These are phyloP conservation scores for Floccularia luteovirens DNA, from an alignment of 768 basidiomycete species.

Conservation along the genomic window DNA sequence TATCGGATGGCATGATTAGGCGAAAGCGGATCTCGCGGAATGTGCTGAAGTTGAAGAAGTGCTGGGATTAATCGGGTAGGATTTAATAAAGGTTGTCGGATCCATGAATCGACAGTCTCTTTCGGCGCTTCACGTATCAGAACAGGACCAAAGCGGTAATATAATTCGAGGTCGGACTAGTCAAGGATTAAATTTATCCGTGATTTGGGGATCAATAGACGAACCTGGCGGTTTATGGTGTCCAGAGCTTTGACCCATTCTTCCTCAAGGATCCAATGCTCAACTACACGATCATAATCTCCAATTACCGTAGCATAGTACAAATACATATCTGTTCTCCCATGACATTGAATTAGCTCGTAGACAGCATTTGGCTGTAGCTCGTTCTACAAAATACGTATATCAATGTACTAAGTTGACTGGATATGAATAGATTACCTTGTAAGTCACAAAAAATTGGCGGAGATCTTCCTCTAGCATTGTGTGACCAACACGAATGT, in stretches of 20 bases:
- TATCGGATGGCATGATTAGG: constrained; percentile 88
- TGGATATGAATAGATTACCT: constrained; percentile 38
- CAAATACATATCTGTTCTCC: constrained; percentile 86
- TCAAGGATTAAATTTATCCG: constrained; percentile 6
- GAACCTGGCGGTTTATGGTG: constrained; percentile 82
- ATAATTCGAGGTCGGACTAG: constrained; percentile 79
- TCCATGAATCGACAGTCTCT: constrained; percentile 89
- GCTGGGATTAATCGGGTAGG: constrained; percentile 86
- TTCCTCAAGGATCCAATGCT: constrained; percentile 90
- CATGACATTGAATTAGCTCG: constrained; percentile 90
- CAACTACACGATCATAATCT: constrained; percentile 79
- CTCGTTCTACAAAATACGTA: constrained; percentile 52
- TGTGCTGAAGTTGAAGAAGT: constrained; percentile 72
- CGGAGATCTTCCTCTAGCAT: constrained; percentile 90
- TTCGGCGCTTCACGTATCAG: constrained; percentile 83
- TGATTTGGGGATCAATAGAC: constrained; percentile 6
- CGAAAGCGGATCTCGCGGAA: constrained; percentile 61
- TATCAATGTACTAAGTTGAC: not conserved
- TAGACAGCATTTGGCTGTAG: constrained; percentile 82
- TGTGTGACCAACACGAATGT: constrained; percentile 67
- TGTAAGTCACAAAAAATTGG: constrained; percentile 92
- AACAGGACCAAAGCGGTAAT: constrained; percentile 88
- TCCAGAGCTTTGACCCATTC: constrained; percentile 89
- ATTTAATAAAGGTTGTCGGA: constrained; percentile 74
- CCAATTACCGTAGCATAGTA: constrained; percentile 80